Evolutionary conservation across 306 rosid species (phyloP).

Genomic region (Pyrus communis): DNA sequence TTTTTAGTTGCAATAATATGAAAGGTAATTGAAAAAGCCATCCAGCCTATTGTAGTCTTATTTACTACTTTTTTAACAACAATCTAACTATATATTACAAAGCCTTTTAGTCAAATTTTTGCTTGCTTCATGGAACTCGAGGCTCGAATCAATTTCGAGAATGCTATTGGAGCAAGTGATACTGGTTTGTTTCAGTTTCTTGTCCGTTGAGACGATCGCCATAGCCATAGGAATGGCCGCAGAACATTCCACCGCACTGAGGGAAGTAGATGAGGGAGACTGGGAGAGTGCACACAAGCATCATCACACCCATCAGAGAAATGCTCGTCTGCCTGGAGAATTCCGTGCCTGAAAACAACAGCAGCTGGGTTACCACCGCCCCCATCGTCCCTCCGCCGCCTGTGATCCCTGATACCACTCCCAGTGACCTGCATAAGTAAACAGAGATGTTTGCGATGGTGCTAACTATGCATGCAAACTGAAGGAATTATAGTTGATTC

Average conservation of each 20-base stretch:
- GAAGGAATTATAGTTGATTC: too few species aligned
- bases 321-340: conserved; percentile 41
- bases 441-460: too few species aligned
- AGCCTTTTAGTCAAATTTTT: neutral
- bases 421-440: conserved; percentile 37
- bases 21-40: neutral
- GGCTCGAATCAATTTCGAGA: neutral
- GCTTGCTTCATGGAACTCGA: neutral
- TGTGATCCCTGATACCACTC: conserved; percentile 63
- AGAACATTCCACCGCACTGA: conserved; percentile 46
- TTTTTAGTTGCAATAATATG: neutral
- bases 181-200: neutral
- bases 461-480: too few species aligned
- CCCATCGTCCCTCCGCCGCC: conserved; percentile 58
- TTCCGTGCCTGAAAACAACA: conserved; percentile 37
- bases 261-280: conserved; percentile 39
- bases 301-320: conserved; percentile 45
- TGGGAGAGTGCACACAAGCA: conserved; percentile 35
- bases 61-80: neutral
- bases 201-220: neutral
- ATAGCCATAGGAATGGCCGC: conserved; percentile 25
- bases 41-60: neutral
- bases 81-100: neutral
- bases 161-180: conserved; percentile 18
- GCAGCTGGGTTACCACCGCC: conserved; percentile 45